Conservation (phyloP, 2,329 filamentous ascomycete species). For the Pyrenophora graminea region DNA sequence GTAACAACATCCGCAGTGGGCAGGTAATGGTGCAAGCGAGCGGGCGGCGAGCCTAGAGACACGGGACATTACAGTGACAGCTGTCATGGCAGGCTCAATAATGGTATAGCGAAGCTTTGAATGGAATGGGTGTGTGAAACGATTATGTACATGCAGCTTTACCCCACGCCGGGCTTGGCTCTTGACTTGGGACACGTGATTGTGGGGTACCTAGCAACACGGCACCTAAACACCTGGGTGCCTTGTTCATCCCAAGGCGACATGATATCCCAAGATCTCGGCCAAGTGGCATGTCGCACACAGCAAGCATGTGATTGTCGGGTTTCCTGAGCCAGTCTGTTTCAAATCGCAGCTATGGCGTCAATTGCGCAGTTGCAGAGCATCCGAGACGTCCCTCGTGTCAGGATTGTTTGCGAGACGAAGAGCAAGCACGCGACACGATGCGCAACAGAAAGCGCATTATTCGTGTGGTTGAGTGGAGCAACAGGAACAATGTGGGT, state of each 20-base stretch:
- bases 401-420: constrained; percentile 29
- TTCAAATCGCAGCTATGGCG: constrained; percentile 16
- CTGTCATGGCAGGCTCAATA: constrained; percentile 15
- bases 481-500: neutral
- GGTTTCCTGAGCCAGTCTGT: constrained; percentile 12
- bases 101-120: neutral
- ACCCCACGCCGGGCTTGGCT: constrained; percentile 1
- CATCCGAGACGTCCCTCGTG: constrained; percentile 25
- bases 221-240: no score
- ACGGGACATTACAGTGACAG: constrained; percentile 9
- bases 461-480: neutral
- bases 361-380: neutral
- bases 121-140: no score
- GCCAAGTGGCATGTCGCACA: neutral
- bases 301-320: neutral
- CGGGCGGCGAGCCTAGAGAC: neutral
- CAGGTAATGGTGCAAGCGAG: constrained; percentile 19
- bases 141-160: neutral
- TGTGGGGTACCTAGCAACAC: no score
- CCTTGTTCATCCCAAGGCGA: no score
- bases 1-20: constrained; percentile 24
- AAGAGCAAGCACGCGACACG: constrained; percentile 15
- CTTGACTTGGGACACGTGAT: neutral
- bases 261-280: no score
- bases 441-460: constrained; percentile 2